Percentiles rank a stretch among this genome's conserved stretches.
Evolutionary conservation across 2,329 filamentous ascomycete genomes (phyloP).

Genomic region (Conoideocrella luteorostrata): DNA sequence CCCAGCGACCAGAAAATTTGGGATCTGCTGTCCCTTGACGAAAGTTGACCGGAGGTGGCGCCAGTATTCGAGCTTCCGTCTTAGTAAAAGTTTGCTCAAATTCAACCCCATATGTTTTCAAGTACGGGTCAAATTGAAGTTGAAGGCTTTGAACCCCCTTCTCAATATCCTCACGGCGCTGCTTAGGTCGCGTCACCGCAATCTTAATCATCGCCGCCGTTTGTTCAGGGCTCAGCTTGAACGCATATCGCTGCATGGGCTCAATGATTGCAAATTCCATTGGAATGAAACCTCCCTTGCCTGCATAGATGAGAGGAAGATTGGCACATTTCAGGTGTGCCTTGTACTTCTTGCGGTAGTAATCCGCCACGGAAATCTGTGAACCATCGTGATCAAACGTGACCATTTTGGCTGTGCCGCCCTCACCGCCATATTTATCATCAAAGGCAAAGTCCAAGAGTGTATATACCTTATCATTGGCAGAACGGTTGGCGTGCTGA

Average conservation of each 20-base stretch:
- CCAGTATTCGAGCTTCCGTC: constrained; percentile 65
- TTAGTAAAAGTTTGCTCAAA: constrained; percentile 59
- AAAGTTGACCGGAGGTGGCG: constrained; percentile 66
- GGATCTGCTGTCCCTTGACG: constrained; percentile 52
- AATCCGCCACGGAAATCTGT: constrained; percentile 41
- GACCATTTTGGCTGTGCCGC: constrained; percentile 43
- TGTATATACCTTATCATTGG: constrained; percentile 42
- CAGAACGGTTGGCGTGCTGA: constrained; percentile 39
- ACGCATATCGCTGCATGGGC: constrained; percentile 54
- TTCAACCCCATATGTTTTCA: constrained; percentile 66
- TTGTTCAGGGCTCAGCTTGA: constrained; percentile 56
- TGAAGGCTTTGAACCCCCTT: constrained; percentile 50
- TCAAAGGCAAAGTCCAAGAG: constrained; percentile 47
- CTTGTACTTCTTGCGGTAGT: constrained; percentile 51
- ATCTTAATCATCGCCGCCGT: constrained; percentile 89
- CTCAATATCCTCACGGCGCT: constrained; percentile 62
- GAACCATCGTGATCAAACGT: constrained; percentile 49
- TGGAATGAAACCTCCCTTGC: constrained; percentile 49
- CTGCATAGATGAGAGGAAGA: constrained; percentile 54
- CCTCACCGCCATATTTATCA: constrained; percentile 34
- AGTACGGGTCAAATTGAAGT: constrained; percentile 63
- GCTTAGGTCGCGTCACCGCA: constrained; percentile 68
- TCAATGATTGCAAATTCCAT: constrained; percentile 52
- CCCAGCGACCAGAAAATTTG: constrained; percentile 71
- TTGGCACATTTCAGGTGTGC: constrained; percentile 37